Evolutionary conservation across 108 stramenopile species (phyloP), one percentile per base, ranked within the genome.

Genomic region (Cylindrotheca closterium): DNA sequence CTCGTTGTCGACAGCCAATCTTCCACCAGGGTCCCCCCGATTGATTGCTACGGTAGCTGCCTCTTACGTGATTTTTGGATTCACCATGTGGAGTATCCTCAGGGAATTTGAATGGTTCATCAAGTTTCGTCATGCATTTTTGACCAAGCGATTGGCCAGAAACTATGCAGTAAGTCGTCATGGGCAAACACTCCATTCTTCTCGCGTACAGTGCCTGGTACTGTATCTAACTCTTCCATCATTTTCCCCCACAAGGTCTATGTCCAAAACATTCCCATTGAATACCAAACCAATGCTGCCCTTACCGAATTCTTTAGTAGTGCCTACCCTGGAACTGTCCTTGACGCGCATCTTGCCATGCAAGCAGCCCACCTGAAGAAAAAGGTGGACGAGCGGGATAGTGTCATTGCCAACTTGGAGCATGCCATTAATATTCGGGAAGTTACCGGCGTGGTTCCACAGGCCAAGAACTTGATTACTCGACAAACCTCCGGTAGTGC

Each of bases 81-180:
- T 77, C 47, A 73, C 79, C 49, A 89, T 89, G 88, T 78, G 84
- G 34, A 49, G 59, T 19, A 80, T 82, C 17, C 60, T 74, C 18
- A 30, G 72, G 10, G 88, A 89, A 52, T 84, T 86, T 51, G 50
- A 73, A 22, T 89, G 88, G 85, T 86, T 84, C 60, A 81, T 60
- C 42, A 54, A 62, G 22, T 67, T 65, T 19, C 73, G 87, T 1
- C 80, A 85, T 51, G 46, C 61, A 5, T 88, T 79, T 34, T 53
- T 83, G 23, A 42, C 60, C 10, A 65, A 75, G 33, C 47, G 59
- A 56, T 37, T 66, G 7, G 67, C 77, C 3, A 59, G 81, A 45
- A 82, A 87, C 67, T 73, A 68, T 68, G 23, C 60, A 2, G 55
- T 63, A 42, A 7, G 37, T 10, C 37, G 37, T 15, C 15, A 10